Evolutionary conservation across 2,329 filamentous ascomycete genomes (phyloP).

Genomic region (Aureobasidium sp.): DNA sequence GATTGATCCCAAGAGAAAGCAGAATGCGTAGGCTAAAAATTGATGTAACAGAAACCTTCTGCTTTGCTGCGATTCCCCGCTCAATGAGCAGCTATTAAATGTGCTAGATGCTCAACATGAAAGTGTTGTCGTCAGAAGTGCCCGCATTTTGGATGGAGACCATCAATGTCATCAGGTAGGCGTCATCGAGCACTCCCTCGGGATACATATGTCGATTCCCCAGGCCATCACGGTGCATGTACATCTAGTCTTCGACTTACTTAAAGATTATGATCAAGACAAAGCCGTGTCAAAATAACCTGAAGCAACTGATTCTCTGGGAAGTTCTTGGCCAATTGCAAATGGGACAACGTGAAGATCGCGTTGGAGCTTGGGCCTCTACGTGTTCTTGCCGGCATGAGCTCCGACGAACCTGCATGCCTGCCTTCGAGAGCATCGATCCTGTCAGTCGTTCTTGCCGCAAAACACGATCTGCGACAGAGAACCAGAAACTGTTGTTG

Average conservation of each 20-base stretch:
- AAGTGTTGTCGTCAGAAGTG: conserved; percentile 10
- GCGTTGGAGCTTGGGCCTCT: neutral
- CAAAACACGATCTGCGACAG: neutral
- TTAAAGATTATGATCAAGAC: neutral
- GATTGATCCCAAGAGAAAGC: neutral
- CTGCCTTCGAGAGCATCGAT: neutral
- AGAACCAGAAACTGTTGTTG: neutral
- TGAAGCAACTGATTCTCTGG: neutral
- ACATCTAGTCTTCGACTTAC: neutral
- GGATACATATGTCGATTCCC: neutral
- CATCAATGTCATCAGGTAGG: conserved; percentile 12
- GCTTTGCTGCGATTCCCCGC: neutral
- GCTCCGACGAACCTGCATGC: neutral
- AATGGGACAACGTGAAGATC: neutral
- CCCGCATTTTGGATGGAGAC: neutral
- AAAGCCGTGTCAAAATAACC: neutral
- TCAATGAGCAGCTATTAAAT: neutral
- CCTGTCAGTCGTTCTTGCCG: neutral
- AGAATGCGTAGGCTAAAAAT: neutral
- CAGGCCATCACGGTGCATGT: neutral
- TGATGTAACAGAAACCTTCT: neutral
- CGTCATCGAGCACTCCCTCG: neutral
- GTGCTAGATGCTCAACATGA: neutral
- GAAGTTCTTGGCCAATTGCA: neutral
- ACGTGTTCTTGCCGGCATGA: neutral